phyloP scores from a whole-genome alignment of 2,329 filamentous ascomycete genomes.

The Diaporthe capsici region DNA sequence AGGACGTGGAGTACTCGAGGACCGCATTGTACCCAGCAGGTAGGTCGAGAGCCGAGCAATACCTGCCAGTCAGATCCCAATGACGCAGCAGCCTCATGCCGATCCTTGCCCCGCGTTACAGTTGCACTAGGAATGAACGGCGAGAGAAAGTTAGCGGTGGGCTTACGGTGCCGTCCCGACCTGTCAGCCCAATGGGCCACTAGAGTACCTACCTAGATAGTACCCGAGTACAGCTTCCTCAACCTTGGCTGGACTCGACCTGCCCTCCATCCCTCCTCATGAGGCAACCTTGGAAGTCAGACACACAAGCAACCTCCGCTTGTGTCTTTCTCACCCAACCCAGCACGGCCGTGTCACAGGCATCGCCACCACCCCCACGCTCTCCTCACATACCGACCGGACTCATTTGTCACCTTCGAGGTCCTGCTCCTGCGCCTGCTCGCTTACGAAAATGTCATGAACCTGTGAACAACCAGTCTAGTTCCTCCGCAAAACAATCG shows the following conservation, averaged over 20 bases:
- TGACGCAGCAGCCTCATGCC: slow-evolving; percentile 38
- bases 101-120: slow-evolving; percentile 34
- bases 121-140: neutral
- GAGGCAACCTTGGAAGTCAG: neutral
- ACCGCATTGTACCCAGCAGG: neutral
- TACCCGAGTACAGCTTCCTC: slow-evolving; percentile 5
- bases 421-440: neutral
- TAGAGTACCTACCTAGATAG: neutral
- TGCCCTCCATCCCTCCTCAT: slow-evolving; percentile 8
- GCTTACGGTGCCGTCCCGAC: slow-evolving; percentile 16
- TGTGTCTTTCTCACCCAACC: neutral
- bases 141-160: slow-evolving; percentile 14
- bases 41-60: neutral
- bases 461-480: slow-evolving; percentile 13
- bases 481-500: neutral
- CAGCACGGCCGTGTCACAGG: neutral
- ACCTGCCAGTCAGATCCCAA: slow-evolving; percentile 24
- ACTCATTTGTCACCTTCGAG: slow-evolving; percentile 5
- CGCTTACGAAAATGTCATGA: slow-evolving; percentile 10
- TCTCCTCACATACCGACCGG: slow-evolving; percentile 5
- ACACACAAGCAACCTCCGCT: neutral
- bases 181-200: slow-evolving; percentile 2
- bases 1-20: neutral
- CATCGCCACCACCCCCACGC: slow-evolving; percentile 21
- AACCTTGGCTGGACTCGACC: slow-evolving; percentile 9